phyloP scores from a whole-genome alignment of 176 grass and related monocot species.

The Musa troglodytarum region DNA sequence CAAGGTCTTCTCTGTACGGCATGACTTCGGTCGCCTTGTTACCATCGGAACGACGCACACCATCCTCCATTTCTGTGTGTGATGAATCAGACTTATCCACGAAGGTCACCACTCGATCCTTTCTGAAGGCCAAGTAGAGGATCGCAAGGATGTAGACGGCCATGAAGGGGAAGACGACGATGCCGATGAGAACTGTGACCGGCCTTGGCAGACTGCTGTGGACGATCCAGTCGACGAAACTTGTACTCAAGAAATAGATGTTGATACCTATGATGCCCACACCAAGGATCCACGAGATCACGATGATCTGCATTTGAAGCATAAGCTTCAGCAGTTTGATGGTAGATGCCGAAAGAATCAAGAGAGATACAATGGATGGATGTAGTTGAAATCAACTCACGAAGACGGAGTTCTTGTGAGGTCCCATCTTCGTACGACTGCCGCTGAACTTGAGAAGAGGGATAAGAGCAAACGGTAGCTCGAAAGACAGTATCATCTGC shows the following conservation, averaged over 20 bases:
- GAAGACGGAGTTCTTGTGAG: conserved; percentile 74
- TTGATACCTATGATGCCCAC: conserved; percentile 58
- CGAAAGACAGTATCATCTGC: conserved; percentile 87
- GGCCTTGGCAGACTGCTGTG: conserved; percentile 48
- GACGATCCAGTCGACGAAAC: conserved; percentile 44
- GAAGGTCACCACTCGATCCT: conserved; percentile 44
- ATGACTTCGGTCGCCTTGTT: conserved; percentile 17
- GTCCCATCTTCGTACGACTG: conserved; percentile 67
- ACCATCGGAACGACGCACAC: conserved; percentile 10
- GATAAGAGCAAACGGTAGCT: conserved; percentile 79
- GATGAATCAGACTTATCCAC: conserved; percentile 21
- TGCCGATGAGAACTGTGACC: conserved; percentile 35
- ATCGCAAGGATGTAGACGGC: conserved; percentile 40
- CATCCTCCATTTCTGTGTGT: conserved; percentile 36
- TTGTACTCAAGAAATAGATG: conserved; percentile 70
- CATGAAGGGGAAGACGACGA: conserved; percentile 50
- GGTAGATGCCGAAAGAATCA: not conserved
- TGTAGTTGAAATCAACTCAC: conserved; percentile 26
- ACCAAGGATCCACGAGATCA: conserved; percentile 52
- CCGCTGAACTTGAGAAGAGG: conserved; percentile 94
- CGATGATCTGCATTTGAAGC: conserved; percentile 33
- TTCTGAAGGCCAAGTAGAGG: conserved; percentile 46
- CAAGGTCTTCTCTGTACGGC: conserved; percentile 66
- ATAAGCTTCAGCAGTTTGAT: not conserved
- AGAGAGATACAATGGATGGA: not conserved